Evolutionary conservation across 257 asterid species (phyloP).

Genomic region (Solanum tacnaense): DNA sequence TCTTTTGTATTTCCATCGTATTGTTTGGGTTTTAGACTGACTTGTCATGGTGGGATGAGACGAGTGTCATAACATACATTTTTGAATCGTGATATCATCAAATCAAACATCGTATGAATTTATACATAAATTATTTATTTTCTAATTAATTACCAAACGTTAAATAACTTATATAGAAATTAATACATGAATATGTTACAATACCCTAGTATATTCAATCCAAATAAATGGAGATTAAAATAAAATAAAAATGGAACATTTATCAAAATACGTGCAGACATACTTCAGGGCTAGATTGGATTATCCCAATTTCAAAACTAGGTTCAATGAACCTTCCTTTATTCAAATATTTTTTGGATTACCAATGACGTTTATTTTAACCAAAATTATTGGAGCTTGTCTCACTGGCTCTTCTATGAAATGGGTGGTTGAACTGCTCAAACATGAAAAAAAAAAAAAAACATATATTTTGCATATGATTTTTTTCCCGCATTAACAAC

Average conservation of each 20-base stretch:
- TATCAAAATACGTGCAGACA: neutral
- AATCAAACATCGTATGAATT: neutral
- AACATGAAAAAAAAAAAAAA: neutral
- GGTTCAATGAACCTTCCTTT: neutral
- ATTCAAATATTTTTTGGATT: neutral
- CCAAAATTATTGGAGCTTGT: neutral
- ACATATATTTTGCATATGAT: neutral
- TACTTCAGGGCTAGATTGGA: neutral
- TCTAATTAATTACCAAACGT: neutral
- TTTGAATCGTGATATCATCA: too few relatives aligned
- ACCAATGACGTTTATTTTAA: neutral
- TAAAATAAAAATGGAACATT: neutral
- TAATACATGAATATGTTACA: too few relatives aligned
- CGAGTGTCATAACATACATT: too few relatives aligned
- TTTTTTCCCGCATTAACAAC: neutral
- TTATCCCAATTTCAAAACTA: neutral
- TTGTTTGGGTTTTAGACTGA: too few relatives aligned
- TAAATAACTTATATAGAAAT: neutral
- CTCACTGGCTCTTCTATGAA: neutral
- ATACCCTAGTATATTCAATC: neutral
- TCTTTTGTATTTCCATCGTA: too few relatives aligned
- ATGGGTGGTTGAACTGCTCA: neutral
- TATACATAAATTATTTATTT: too few relatives aligned
- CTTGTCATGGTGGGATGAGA: too few relatives aligned
- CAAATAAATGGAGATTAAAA: neutral